These are phyloP conservation scores for Penicillium silybi DNA, from an alignment of 495 filamentous ascomycete species.

Conservation along the genomic window DNA sequence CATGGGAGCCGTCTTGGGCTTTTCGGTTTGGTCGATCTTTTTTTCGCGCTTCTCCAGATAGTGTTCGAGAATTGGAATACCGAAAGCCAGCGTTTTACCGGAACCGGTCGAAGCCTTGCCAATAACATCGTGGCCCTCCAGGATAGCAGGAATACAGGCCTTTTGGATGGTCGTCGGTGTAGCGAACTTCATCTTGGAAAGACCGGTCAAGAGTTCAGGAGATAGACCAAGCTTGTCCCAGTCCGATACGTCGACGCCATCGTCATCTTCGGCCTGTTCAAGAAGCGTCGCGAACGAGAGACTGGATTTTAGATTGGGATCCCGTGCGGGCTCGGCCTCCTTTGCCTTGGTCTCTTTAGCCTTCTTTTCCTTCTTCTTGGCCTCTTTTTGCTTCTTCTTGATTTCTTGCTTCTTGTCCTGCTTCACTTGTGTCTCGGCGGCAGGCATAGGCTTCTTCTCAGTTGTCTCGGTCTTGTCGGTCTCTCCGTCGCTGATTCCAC, in stretches of 20 bases:
- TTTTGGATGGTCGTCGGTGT: conserved; percentile 79
- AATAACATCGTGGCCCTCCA: conserved; percentile 84
- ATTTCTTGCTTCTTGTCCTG: conserved; percentile 21
- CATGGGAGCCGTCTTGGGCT: conserved; percentile 47
- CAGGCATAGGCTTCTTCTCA: conserved; percentile 9
- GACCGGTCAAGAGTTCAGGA: conserved; percentile 59
- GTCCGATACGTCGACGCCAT: conserved; percentile 56
- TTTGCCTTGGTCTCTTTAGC: conserved; percentile 26
- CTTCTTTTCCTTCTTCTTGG: conserved; percentile 34
- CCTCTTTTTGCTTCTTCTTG: conserved; percentile 27
- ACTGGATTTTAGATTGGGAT: conserved; percentile 25
- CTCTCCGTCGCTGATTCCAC: conserved; percentile 49
- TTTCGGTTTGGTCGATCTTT: conserved; percentile 19
- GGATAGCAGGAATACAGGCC: conserved; percentile 72
- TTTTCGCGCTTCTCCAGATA: conserved; percentile 35
- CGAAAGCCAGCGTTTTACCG: conserved; percentile 96
- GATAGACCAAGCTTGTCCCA: conserved; percentile 75
- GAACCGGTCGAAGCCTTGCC: conserved; percentile 96
- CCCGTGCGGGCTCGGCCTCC: conserved; percentile 25
- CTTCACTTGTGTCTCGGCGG: conserved; percentile 15
- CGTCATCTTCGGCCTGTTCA: conserved; percentile 40
- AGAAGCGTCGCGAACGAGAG: conserved; percentile 41
- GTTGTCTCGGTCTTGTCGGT: conserved; percentile 13
- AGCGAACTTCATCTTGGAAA: conserved; percentile 72
- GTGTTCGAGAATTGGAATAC: conserved; percentile 51